phyloP scores from a whole-genome alignment of 176 grass and related monocot species.

The Oropetium thomaeum region DNA sequence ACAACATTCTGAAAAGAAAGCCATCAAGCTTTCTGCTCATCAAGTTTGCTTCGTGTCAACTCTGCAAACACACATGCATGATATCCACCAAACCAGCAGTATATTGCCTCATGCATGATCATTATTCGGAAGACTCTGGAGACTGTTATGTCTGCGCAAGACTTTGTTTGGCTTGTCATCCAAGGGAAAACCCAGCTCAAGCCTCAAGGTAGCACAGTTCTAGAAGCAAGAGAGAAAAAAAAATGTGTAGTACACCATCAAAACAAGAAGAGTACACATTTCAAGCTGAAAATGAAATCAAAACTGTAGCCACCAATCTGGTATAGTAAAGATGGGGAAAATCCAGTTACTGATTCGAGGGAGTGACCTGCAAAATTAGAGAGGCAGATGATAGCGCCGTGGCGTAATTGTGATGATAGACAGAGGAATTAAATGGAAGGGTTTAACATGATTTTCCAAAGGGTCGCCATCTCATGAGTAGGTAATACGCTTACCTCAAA shows the following conservation, averaged over 20 bases:
- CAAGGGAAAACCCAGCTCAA: slow-evolving; percentile 17
- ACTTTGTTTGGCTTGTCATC: slow-evolving; percentile 15
- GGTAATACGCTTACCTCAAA: slow-evolving; percentile 34
- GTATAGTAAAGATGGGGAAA: background rate
- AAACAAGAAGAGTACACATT: background rate
- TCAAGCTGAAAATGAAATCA: slow-evolving; percentile 2
- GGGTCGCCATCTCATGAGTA: slow-evolving; percentile 41
- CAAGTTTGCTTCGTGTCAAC: slow-evolving; percentile 38
- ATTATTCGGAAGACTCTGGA: background rate
- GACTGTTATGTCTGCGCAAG: background rate
- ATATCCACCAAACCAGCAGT: slow-evolving; percentile 6
- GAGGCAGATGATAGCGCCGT: background rate
- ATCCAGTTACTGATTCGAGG: background rate
- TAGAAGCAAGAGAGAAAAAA: slow-evolving; percentile 10
- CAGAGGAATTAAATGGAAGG: slow-evolving; percentile 21
- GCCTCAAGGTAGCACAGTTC: background rate
- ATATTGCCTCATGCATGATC: slow-evolving; percentile 9
- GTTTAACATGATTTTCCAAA: slow-evolving; percentile 31
- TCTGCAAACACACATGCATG: slow-evolving; percentile 4
- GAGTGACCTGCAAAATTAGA: slow-evolving; percentile 18
- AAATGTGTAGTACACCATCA: background rate
- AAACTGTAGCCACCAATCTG: background rate
- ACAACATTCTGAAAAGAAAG: slow-evolving; percentile 17
- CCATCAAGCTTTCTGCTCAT: background rate
- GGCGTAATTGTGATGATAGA: slow-evolving; percentile 34